phyloP scores from a whole-genome alignment of 1,284 basidiomycete species.

The Hymenochaete sp. region DNA sequence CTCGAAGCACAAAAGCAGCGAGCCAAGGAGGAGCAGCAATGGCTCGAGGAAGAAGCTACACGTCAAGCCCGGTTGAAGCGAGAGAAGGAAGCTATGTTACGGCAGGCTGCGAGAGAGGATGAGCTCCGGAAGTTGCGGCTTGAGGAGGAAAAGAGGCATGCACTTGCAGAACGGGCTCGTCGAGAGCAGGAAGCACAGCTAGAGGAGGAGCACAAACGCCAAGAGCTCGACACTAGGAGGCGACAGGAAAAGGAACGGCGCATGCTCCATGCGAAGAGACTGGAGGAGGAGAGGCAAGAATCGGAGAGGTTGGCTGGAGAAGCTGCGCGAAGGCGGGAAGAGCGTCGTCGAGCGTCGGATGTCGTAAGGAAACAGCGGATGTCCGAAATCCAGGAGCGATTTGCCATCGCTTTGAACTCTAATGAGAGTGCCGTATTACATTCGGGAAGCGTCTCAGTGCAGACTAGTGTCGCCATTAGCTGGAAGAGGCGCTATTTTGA shows the following conservation, averaged over 20 bases:
- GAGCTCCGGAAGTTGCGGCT: conserved; percentile 34
- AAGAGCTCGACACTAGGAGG: conserved; percentile 42
- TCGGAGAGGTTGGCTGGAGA: conserved; percentile 41
- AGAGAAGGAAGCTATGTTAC: conserved; percentile 39
- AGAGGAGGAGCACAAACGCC: conserved; percentile 40
- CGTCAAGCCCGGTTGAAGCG: conserved; percentile 38
- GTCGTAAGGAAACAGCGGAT: conserved; percentile 38
- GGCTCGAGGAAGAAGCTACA: conserved; percentile 40
- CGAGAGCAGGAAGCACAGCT: conserved; percentile 40
- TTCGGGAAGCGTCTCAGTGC: conserved; percentile 61
- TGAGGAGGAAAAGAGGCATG: conserved; percentile 42
- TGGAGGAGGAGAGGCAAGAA: conserved; percentile 49
- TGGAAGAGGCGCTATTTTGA: conserved; percentile 66
- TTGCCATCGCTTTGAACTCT: conserved; percentile 30
- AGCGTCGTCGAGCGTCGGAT: conserved; percentile 34
- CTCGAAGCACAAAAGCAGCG: conserved; percentile 33
- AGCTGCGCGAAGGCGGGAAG: conserved; percentile 36
- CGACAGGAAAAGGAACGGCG: conserved; percentile 41
- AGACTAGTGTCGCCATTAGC: conserved; percentile 42
- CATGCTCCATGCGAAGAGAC: conserved; percentile 41
- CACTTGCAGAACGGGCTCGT: conserved; percentile 37
- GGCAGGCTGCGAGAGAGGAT: conserved; percentile 44
- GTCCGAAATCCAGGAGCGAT: conserved; percentile 34
- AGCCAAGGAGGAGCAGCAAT: conserved; percentile 41
- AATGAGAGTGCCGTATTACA: conserved; percentile 30